These are phyloP conservation scores for Astrothelium macrocarpum DNA, from an alignment of 495 filamentous ascomycete species.

Conservation along the genomic window DNA sequence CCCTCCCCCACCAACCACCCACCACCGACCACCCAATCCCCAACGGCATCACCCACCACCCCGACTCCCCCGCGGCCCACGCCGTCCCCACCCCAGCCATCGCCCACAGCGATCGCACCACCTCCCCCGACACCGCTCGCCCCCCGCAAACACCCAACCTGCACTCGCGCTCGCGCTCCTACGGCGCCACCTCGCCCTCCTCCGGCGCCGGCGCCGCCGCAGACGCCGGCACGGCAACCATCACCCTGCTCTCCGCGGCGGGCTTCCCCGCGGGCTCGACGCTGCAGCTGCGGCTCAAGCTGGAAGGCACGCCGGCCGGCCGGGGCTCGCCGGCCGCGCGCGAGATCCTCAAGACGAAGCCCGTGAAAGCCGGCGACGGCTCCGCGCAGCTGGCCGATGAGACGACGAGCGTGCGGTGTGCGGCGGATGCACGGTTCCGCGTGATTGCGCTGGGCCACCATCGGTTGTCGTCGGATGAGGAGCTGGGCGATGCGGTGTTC, in stretches of 20 bases:
- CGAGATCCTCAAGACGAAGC: slow-evolving; percentile 78
- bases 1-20: neutral
- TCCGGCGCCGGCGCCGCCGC: slow-evolving; percentile 39
- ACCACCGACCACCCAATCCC: neutral
- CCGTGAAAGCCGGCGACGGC: slow-evolving; percentile 52
- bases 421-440: slow-evolving; percentile 78
- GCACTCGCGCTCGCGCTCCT: slow-evolving; percentile 60
- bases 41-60: neutral
- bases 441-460: slow-evolving; percentile 74
- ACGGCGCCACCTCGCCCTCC: slow-evolving; percentile 50
- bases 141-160: slow-evolving; percentile 25
- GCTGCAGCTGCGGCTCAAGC: slow-evolving; percentile 65
- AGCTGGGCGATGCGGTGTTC: slow-evolving; percentile 75
- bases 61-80: slow-evolving; percentile 4
- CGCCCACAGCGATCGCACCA: neutral
- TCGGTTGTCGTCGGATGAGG: slow-evolving; percentile 69
- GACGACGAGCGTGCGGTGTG: slow-evolving; percentile 64
- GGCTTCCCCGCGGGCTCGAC: slow-evolving; percentile 74
- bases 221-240: slow-evolving; percentile 66
- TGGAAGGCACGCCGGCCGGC: slow-evolving; percentile 39
- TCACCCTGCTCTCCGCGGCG: slow-evolving; percentile 68
- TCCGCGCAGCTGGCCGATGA: slow-evolving; percentile 59
- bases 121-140: neutral
- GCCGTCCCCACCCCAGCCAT: neutral
- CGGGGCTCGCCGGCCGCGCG: slow-evolving; percentile 36